Evolutionary conservation across 208 protist species (phyloP).

Genomic region (Leishmania amazonensis): DNA sequence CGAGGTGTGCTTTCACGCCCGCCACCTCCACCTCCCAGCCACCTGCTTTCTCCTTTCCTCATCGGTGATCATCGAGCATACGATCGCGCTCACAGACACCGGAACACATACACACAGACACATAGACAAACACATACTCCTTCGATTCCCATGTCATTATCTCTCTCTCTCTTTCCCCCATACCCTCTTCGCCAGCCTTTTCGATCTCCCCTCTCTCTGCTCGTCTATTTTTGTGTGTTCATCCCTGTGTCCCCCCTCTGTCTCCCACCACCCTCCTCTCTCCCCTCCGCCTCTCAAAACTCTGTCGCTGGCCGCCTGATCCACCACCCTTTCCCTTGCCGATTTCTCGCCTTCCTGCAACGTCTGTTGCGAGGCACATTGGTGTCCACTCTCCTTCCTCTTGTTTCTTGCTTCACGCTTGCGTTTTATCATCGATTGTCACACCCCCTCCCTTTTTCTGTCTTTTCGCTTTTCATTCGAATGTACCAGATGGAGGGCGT

Average conservation of each 20-base stretch:
- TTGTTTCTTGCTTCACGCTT: background rate
- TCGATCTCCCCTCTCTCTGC: background rate
- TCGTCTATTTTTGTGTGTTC: background rate
- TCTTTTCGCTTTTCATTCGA: background rate
- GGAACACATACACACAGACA: background rate
- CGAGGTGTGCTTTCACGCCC: background rate
- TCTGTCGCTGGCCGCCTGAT: too few relatives aligned
- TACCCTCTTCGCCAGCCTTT: background rate
- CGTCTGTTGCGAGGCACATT: too few relatives aligned
- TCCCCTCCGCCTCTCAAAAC: background rate
- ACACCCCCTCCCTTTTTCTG: background rate
- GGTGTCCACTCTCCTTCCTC: background rate
- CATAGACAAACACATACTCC: background rate
- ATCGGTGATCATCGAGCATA: background rate
- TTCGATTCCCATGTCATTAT: too few relatives aligned
- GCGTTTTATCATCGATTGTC: background rate
- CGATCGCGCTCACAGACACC: background rate
- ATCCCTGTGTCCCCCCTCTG: background rate
- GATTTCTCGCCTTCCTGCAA: background rate
- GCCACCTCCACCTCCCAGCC: background rate
- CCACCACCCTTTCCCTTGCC: background rate
- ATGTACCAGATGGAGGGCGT: background rate
- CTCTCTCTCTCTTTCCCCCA: background rate
- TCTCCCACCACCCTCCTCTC: background rate
- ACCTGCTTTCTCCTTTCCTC: background rate